These are phyloP conservation scores for Colletotrichum eleusines DNA, from an alignment of 2,329 filamentous ascomycete genomes.

Conservation along the genomic window DNA sequence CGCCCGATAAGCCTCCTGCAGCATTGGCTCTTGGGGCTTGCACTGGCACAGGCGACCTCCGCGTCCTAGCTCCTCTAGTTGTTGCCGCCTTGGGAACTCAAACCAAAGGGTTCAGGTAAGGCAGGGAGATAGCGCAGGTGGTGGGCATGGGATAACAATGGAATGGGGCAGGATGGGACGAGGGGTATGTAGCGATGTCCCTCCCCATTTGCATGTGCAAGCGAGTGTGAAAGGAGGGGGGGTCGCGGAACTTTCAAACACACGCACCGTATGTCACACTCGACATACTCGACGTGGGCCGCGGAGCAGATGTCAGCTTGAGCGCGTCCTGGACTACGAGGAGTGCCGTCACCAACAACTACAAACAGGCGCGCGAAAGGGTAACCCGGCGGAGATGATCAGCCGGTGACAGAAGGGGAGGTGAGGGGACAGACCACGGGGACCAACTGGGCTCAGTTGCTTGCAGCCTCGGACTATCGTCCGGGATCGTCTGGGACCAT, in stretches of 20 bases:
- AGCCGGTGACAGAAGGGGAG: neutral
- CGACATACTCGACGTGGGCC: slow-evolving; percentile 9
- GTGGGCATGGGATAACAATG: slow-evolving; percentile 15
- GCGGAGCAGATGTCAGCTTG: slow-evolving; percentile 5
- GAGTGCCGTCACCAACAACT: slow-evolving; percentile 16
- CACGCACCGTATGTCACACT: slow-evolving; percentile 30
- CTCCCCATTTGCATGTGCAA: slow-evolving; percentile 40
- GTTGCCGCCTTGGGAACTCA: slow-evolving; percentile 32
- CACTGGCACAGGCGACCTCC: slow-evolving; percentile 21
- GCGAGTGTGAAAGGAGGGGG: slow-evolving; percentile 10
- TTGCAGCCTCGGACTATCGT: slow-evolving; percentile 35
- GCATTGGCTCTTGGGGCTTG: slow-evolving; percentile 24
- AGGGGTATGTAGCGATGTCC: slow-evolving; percentile 32
- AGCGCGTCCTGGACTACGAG: neutral
- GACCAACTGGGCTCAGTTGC: slow-evolving; percentile 18
- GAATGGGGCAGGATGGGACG: slow-evolving; percentile 24
- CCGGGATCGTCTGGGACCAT: slow-evolving; percentile 34
- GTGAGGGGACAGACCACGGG: slow-evolving; percentile 6
- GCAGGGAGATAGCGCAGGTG: neutral
- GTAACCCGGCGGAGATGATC: neutral
- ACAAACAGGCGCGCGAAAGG: slow-evolving; percentile 14
- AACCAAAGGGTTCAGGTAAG: slow-evolving; percentile 31
- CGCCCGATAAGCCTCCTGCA: slow-evolving; percentile 29
- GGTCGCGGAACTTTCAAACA: slow-evolving; percentile 11
- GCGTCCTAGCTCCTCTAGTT: slow-evolving; percentile 18